These are phyloP conservation scores for Phyllostachys edulis DNA, from an alignment of 176 grass and related monocot species.

Conservation along the genomic window DNA sequence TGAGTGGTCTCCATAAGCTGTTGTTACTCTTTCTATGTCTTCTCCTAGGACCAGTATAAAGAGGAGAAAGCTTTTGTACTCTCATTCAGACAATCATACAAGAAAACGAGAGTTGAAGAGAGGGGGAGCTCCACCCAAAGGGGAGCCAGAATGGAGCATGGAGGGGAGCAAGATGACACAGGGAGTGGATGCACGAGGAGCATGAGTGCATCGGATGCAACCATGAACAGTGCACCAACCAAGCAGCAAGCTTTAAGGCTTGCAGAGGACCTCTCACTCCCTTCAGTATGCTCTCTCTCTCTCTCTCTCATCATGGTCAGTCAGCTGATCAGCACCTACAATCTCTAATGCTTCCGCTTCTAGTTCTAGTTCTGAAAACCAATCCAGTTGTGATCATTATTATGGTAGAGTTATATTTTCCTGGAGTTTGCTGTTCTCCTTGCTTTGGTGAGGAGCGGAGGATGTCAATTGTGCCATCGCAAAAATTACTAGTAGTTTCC, in stretches of 20 bases:
- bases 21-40: background rate
- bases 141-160: constrained; percentile 32
- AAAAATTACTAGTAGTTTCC: background rate
- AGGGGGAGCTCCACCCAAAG: constrained; percentile 28
- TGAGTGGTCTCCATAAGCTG: constrained; percentile 30
- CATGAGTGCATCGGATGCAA: constrained; percentile 34
- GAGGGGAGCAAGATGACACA: constrained; percentile 32
- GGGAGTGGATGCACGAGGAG: constrained; percentile 21
- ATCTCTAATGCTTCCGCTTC: background rate
- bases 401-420: background rate
- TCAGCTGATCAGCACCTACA: background rate
- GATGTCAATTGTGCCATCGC: background rate
- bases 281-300: constrained; percentile 60
- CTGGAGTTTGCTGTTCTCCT: background rate
- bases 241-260: constrained; percentile 64
- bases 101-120: background rate
- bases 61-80: constrained; percentile 11
- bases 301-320: background rate
- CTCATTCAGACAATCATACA: constrained; percentile 16
- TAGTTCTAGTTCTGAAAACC: constrained; percentile 4
- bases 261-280: constrained; percentile 78
- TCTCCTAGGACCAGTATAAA: constrained; percentile 20
- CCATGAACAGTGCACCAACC: constrained; percentile 37
- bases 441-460: background rate
- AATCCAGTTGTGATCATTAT: background rate